phyloP scores from a whole-genome alignment of 495 filamentous ascomycete genomes.

The Hypoxylon lienhwacheense region DNA sequence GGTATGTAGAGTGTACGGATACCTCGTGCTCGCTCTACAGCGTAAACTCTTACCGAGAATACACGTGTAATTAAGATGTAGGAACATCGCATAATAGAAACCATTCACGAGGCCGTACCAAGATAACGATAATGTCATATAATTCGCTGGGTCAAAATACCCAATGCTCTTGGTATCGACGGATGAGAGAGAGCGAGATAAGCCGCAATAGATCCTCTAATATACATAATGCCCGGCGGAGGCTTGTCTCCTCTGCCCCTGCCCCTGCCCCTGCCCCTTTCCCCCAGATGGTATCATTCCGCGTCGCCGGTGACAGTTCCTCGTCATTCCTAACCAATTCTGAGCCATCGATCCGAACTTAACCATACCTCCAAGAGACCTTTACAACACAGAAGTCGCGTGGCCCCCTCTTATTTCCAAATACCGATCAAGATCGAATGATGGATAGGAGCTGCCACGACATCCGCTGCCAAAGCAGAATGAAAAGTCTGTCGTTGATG shows the following conservation, averaged over 20 bases:
- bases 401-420: neutral
- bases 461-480: conserved; percentile 29
- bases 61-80: no score
- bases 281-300: conserved; percentile 22
- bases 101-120: neutral
- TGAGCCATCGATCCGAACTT: neutral
- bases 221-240: conserved; percentile 7
- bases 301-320: neutral
- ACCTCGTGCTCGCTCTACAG: no score
- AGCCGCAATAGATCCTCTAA: conserved; percentile 12
- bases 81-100: no score
- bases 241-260: conserved; percentile 1
- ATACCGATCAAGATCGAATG: conserved; percentile 6
- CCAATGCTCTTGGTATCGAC: conserved; percentile 12
- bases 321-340: neutral
- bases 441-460: conserved; percentile 8
- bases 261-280: no score
- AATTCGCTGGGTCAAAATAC: conserved; percentile 2
- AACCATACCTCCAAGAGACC: conserved; percentile 9
- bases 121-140: neutral
- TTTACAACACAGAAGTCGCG: neutral
- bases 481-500: conserved; percentile 16
- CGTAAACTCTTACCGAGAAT: no score
- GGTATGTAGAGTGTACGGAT: no score
- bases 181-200: conserved; percentile 1